A percentile compares a stretch with the other conserved stretches of the same genome.
Evolutionary conservation across 495 filamentous ascomycete species (phyloP).

Genomic region (Platismatia glauca): DNA sequence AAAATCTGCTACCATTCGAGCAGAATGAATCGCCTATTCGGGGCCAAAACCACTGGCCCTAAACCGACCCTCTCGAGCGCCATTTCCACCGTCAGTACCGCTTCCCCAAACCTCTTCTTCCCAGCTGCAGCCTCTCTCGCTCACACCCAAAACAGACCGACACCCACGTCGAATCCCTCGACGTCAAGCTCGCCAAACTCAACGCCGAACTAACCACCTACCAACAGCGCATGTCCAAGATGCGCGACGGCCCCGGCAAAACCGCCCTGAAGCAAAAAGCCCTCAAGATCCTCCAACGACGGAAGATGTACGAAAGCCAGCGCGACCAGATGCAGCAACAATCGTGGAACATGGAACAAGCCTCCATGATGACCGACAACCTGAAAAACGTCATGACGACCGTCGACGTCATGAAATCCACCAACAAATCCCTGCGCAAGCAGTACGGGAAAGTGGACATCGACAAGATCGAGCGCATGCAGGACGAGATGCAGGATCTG

Average conservation of each 20-base stretch:
- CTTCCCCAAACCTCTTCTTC: not conserved
- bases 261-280: constrained; percentile 88
- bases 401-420: constrained; percentile 92
- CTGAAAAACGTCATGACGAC: constrained; percentile 98
- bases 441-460: constrained; percentile 97
- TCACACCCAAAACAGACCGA: constrained; percentile 50
- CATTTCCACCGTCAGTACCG: constrained; percentile 62
- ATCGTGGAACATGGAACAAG: constrained; percentile 99
- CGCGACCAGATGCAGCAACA: constrained; percentile 91
- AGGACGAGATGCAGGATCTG: constrained; percentile 98
- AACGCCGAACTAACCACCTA: constrained; percentile 86
- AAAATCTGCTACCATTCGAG: not conserved
- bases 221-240: constrained; percentile 79
- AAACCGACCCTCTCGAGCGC: constrained; percentile 85
- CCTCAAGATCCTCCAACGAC: constrained; percentile 89
- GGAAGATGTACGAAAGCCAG: constrained; percentile 91
- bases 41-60: constrained; percentile 74
- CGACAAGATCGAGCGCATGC: constrained; percentile 94
- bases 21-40: constrained; percentile 93
- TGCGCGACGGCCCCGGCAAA: constrained; percentile 95
- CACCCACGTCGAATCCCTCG: constrained; percentile 75
- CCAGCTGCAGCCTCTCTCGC: constrained; percentile 17
- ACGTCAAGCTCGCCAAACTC: constrained; percentile 87
- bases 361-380: constrained; percentile 98
- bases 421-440: constrained; percentile 85